These are phyloP conservation scores for Mycena capillaripes DNA, from an alignment of 768 basidiomycete species.

Conservation along the genomic window DNA sequence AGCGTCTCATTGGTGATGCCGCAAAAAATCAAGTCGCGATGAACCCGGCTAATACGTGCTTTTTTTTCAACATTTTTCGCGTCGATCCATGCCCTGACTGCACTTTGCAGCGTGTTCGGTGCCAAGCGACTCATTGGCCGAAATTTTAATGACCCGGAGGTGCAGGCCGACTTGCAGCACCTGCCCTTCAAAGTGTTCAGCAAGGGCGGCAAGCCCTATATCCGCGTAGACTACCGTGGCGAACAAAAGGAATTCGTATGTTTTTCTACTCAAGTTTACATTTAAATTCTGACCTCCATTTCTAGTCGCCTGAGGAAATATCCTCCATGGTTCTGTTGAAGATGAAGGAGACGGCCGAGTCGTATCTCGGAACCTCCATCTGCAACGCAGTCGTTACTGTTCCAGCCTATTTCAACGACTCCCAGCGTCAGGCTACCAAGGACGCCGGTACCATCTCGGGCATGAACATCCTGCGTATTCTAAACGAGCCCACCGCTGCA, in stretches of 20 bases:
- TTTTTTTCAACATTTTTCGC: not conserved
- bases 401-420: conserved; percentile 9
- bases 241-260: conserved; percentile 97
- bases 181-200: conserved; percentile 94
- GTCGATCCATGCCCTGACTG: not conserved
- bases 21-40: conserved; percentile 4
- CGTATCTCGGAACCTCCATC: conserved; percentile 1
- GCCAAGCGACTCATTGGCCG: conserved; percentile 5
- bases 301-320: conserved; percentile 7
- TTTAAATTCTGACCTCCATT: no score
- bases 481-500: conserved; percentile 68
- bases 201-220: conserved; percentile 89
- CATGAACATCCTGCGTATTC: conserved; percentile 64
- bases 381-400: conserved; percentile 1
- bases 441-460: conserved; percentile 66
- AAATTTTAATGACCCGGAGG: not conserved
- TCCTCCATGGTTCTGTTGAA: conserved; percentile 1
- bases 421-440: conserved; percentile 50
- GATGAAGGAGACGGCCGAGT: not conserved
- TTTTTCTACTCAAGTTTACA: no score
- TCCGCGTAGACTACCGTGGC: conserved; percentile 90
- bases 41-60: conserved; percentile 6
- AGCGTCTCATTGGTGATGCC: no score
- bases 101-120: not conserved
- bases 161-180: conserved; percentile 42